Conservation (phyloP, 75 land plant species). For the Picea sitchensis region DNA sequence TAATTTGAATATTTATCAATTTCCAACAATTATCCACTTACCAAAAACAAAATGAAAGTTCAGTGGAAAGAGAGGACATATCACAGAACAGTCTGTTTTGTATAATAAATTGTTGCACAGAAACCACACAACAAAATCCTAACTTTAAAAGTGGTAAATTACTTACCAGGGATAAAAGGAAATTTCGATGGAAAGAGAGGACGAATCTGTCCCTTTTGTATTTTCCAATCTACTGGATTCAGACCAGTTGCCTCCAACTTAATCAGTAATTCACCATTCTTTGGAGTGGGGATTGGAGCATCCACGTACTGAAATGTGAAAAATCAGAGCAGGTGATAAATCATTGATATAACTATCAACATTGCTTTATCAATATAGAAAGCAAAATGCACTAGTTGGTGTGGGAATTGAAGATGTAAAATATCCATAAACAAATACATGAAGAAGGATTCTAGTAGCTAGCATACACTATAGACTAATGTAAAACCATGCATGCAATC, state of each 20-base stretch:
- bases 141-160: not conserved
- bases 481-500: no score
- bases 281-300: conserved; percentile 66
- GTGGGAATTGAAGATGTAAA: no score
- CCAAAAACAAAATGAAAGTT: no score
- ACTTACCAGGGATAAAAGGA: conserved; percentile 62
- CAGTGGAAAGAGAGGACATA: no score
- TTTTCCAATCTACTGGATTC: conserved; percentile 84
- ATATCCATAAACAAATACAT: no score
- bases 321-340: not conserved
- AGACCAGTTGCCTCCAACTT: conserved; percentile 72
- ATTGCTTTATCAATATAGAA: no score
- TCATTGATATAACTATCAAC: no score
- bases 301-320: conserved; percentile 52
- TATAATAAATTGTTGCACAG: no score
- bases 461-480: no score
- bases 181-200: conserved; percentile 64
- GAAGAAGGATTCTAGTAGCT: no score
- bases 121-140: no score
- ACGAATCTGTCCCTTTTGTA: conserved; percentile 55
- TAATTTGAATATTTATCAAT: not conserved
- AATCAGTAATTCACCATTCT: conserved; percentile 57
- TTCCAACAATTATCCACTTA: not conserved
- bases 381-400: no score
- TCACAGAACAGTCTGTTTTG: not conserved